These are phyloP conservation scores for Nematodospora anomalae DNA, from an alignment of 1,139 yeast species.

Conservation along the genomic window DNA sequence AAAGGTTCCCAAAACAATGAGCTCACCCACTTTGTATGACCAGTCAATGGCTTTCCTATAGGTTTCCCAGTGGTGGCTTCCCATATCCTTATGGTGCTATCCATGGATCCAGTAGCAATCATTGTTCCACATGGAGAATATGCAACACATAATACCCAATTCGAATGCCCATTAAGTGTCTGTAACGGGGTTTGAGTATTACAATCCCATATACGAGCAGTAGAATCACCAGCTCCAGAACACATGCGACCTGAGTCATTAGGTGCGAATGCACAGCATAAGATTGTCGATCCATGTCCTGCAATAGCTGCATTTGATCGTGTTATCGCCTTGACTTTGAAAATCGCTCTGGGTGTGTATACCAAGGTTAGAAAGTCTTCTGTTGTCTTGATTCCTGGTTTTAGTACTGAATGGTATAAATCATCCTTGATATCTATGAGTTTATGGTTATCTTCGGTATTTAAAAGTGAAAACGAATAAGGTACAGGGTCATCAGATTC, in stretches of 20 bases:
- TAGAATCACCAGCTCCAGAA: constrained; percentile 95
- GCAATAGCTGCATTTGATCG: constrained; percentile 90
- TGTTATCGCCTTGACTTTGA: constrained; percentile 89
- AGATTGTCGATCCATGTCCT: constrained; percentile 92
- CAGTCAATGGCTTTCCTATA: constrained; percentile 70
- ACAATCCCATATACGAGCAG: constrained; percentile 98
- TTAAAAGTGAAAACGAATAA: constrained; percentile 72
- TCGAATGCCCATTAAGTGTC: constrained; percentile 80
- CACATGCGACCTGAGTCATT: constrained; percentile 83
- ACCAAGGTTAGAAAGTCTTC: constrained; percentile 92
- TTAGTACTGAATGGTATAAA: constrained; percentile 73
- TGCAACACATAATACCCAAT: constrained; percentile 93
- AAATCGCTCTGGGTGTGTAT: constrained; percentile 92
- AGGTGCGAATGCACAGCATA: constrained; percentile 94
- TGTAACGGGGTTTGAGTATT: constrained; percentile 88
- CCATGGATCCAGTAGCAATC: constrained; percentile 97
- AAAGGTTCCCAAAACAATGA: constrained; percentile 93
- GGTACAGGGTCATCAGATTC: constrained; percentile 84
- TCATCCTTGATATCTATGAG: constrained; percentile 75
- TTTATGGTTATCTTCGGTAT: constrained; percentile 37
- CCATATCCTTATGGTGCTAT: constrained; percentile 85
- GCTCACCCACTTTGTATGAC: constrained; percentile 90
- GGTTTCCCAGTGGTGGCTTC: constrained; percentile 73
- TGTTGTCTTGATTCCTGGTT: constrained; percentile 84
- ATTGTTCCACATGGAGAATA: constrained; percentile 92